Conservation (phyloP, 2,329 filamentous ascomycete genomes). For the Colletotrichum somersetense region DNA sequence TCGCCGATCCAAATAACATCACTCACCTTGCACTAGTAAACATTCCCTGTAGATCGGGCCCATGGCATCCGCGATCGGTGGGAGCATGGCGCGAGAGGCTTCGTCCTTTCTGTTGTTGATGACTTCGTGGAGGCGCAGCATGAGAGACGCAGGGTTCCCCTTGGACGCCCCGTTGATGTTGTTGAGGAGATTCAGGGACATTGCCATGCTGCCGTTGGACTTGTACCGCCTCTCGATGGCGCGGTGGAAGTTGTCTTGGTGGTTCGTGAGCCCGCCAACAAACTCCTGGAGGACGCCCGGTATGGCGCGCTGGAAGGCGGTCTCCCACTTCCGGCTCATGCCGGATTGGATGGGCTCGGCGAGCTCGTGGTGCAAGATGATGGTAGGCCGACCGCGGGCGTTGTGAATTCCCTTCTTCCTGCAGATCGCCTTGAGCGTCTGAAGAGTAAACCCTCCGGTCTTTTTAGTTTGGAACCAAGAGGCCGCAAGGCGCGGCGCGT, state of each 20-base stretch:
- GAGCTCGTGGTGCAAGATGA: background rate
- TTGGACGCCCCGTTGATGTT: background rate
- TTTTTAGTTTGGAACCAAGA: background rate
- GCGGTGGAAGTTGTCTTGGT: background rate
- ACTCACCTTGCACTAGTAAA: background rate
- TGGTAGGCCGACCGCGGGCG: background rate
- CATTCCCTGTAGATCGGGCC: background rate
- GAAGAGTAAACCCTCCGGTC: fast-evolving
- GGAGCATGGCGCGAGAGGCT: background rate
- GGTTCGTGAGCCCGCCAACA: background rate
- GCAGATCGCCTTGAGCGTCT: background rate
- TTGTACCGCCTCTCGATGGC: background rate
- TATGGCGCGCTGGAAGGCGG: background rate
- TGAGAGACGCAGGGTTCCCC: background rate
- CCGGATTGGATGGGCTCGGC: background rate
- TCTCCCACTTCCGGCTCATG: background rate
- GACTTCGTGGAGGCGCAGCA: background rate
- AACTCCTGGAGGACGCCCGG: background rate
- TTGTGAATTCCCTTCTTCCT: too few relatives aligned
- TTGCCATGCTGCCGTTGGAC: background rate
- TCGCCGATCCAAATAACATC: too few relatives aligned
- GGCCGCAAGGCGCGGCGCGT: background rate
- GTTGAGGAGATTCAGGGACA: background rate
- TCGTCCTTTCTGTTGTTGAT: too few relatives aligned
- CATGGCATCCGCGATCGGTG: background rate